Evolutionary conservation across 2,329 filamentous ascomycete species (phyloP), one percentile per base, ranked within the genome.

Genomic region (Arthroderma uncinatum): DNA sequence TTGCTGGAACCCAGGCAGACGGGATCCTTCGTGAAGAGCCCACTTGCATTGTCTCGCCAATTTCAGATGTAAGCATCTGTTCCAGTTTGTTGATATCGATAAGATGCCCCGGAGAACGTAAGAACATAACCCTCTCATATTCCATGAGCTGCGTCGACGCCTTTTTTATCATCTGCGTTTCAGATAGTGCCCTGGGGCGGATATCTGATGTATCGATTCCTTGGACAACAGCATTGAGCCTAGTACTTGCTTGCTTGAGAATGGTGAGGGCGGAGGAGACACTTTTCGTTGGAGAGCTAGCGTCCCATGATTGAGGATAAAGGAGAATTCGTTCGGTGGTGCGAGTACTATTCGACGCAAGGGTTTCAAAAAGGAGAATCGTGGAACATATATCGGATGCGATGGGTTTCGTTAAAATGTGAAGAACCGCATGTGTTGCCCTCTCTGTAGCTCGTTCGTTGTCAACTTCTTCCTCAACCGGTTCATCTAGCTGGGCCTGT

Each of bases 291-390:
- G 58, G 28, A 62, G 62, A 62, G 65, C 66, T 44, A 14, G 62
- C 55, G 56, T 76, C 74, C 74, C 74, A 76, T 59, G 73, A 70
- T 57, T 70, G 65, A 6, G 74, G 74, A 60, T 77, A 77, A 61
- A 77, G 70, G 52, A 76, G 71, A n/a, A 77, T 63, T 9, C 72
- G 70, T 37, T 75, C 73, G 37, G 72, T 67, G 23, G 71, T 57
- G 12, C 61, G 65, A 4, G 68, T 69, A 55, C 64, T 64, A 30
- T 72, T 70, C 25, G 64, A 66, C 0, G 67, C 60, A 36, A 76
- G 64, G 16, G 66, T 65, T 62, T 73, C 73, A 60, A 74, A 74
- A 62, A 76, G 72, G 2, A 74, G 67, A 23, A 76, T 67, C 1
- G 71, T 68, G 2, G 74, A 76, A 63, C 74, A 77, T 54, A 77